Evolutionary conservation across 257 asterid species (phyloP).

Genomic region (Avicennia marina): DNA sequence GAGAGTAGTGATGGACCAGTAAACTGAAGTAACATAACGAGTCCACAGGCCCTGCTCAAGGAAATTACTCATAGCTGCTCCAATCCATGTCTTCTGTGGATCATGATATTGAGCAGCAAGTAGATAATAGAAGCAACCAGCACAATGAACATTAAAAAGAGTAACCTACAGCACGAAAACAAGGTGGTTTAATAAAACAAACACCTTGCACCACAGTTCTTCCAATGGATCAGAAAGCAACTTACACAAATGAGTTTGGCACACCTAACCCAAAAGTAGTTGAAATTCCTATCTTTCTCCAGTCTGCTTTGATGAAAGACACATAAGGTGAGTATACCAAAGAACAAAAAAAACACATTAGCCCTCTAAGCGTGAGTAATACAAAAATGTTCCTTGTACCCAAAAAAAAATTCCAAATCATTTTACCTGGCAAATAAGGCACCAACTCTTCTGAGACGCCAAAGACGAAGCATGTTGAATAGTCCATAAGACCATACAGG

Average conservation of each 20-base stretch:
- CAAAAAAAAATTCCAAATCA: neutral
- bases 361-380: neutral
- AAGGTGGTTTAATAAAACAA: neutral
- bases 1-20: constrained; percentile 95
- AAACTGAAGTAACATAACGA: constrained; percentile 73
- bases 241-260: constrained; percentile 86
- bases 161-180: constrained; percentile 57
- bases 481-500: constrained; percentile 35
- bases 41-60: constrained; percentile 59
- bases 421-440: constrained; percentile 43
- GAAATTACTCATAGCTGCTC: constrained; percentile 59
- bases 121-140: constrained; percentile 85
- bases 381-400: neutral
- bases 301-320: constrained; percentile 52
- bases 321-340: too few relatives aligned
- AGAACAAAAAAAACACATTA: neutral
- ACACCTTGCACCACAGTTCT: neutral
- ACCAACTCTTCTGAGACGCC: constrained; percentile 60
- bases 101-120: constrained; percentile 68
- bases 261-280: constrained; percentile 90
- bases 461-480: constrained; percentile 61
- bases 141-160: constrained; percentile 89
- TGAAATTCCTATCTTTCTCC: constrained; percentile 88
- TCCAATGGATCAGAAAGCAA: constrained; percentile 3
- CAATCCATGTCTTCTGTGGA: constrained; percentile 80